These are phyloP conservation scores for Podospora tetraspora DNA, from an alignment of 495 filamentous ascomycete genomes.

Conservation along the genomic window DNA sequence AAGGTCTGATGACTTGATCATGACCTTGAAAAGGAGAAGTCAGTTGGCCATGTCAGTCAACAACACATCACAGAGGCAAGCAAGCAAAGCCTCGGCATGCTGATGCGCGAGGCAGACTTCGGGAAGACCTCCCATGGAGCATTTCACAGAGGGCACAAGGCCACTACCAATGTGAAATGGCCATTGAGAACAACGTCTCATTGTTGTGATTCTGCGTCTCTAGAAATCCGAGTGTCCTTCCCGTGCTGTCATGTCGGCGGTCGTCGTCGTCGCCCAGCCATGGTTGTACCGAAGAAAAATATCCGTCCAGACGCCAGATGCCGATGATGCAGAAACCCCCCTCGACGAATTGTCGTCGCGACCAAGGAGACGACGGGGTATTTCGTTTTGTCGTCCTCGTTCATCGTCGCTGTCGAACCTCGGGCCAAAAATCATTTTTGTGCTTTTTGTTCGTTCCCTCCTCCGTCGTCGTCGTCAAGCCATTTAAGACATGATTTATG, in stretches of 20 bases:
- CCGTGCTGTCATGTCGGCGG: conserved; percentile 18
- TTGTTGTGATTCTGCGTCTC: conserved; percentile 30
- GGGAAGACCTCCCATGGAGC: conserved; percentile 61
- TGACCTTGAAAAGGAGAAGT: background rate
- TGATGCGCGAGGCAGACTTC: conserved; percentile 38
- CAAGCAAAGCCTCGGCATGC: conserved; percentile 17
- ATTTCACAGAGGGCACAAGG: conserved; percentile 49
- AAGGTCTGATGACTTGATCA: conserved; percentile 6
- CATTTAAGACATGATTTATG: conserved; percentile 15
- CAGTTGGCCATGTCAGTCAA: background rate
- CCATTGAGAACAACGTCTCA: conserved; percentile 52
- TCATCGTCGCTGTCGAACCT: background rate
- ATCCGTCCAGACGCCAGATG: conserved; percentile 27
- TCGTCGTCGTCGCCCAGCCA: conserved; percentile 12
- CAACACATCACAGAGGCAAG: conserved; percentile 4
- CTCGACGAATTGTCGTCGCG: conserved; percentile 11
- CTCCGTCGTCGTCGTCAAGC: background rate
- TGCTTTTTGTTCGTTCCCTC: conserved; percentile 17
- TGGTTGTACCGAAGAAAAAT: conserved; percentile 18
- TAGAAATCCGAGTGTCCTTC: conserved; percentile 23
- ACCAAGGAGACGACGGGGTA: conserved; percentile 13
- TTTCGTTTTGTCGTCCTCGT: conserved; percentile 1
- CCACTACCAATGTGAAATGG: conserved; percentile 50
- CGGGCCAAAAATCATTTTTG: conserved; percentile 12
- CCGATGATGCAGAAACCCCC: conserved; percentile 15